phyloP scores from a whole-genome alignment of 768 basidiomycete species.

The Agaricus blazei region DNA sequence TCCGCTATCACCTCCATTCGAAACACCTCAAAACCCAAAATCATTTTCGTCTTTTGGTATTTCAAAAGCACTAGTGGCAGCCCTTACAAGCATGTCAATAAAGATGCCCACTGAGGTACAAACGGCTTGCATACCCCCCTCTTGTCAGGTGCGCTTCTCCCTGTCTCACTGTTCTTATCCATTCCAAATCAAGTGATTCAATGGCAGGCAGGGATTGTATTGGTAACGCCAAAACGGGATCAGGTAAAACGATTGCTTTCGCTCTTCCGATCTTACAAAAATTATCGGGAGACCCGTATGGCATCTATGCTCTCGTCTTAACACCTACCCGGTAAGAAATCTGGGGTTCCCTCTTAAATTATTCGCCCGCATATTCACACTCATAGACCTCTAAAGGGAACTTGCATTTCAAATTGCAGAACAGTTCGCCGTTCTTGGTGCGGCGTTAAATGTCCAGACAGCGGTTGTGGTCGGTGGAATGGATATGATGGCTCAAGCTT shows the following conservation, averaged over 20 bases:
- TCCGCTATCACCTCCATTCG: too few species aligned
- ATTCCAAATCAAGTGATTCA: background rate
- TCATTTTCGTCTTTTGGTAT: conserved; percentile 59
- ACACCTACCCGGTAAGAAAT: conserved; percentile 84
- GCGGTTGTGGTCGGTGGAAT: conserved; percentile 94
- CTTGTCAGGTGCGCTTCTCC: conserved; percentile 52
- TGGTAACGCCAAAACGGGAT: conserved; percentile 96
- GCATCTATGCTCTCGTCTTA: conserved; percentile 87
- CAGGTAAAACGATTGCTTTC: conserved; percentile 97
- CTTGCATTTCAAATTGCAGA: conserved; percentile 97
- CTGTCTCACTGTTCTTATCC: background rate
- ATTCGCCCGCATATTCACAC: background rate
- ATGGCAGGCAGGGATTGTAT: conserved; percentile 85
- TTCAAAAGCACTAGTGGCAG: conserved; percentile 51
- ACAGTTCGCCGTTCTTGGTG: conserved; percentile 89
- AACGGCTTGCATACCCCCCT: conserved; percentile 86
- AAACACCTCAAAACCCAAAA: conserved; percentile 10
- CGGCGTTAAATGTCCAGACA: conserved; percentile 74
- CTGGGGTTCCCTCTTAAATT: background rate
- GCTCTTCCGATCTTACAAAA: conserved; percentile 92
- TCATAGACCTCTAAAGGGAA: conserved; percentile 51
- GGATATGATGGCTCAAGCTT: conserved; percentile 95
- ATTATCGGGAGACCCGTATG: conserved; percentile 86
- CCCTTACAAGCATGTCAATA: conserved; percentile 82
- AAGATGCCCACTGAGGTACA: conserved; percentile 83